These are phyloP conservation scores for Candida hungchunana DNA, from an alignment of 805 yeast species.

Conservation along the genomic window DNA sequence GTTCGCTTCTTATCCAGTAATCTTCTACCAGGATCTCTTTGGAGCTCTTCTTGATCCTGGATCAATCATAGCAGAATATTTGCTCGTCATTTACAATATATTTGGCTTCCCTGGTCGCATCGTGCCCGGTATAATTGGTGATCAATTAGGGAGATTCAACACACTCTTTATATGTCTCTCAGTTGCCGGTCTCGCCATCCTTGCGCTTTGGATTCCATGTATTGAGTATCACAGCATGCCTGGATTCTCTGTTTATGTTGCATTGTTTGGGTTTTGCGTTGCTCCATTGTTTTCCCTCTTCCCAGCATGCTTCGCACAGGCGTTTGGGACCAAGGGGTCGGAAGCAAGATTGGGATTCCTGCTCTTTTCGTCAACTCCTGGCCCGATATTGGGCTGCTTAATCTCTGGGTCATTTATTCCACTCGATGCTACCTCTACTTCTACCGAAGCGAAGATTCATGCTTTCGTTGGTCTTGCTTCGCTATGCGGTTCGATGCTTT, in stretches of 20 bases:
- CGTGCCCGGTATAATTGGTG: conserved; percentile 13
- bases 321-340: conserved; percentile 14
- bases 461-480: conserved; percentile 8
- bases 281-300: conserved; percentile 16
- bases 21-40: conserved; percentile 17
- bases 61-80: conserved; percentile 3
- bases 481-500: conserved; percentile 13
- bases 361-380: conserved; percentile 16
- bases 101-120: conserved; percentile 19
- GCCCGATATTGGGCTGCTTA: conserved; percentile 17
- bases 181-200: conserved; percentile 2
- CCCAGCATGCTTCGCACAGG: conserved; percentile 17
- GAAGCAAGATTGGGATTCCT: conserved; percentile 13
- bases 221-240: conserved; percentile 6
- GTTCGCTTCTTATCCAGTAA: conserved; percentile 18
- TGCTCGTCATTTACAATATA: conserved; percentile 13
- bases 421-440: background rate
- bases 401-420: conserved; percentile 18
- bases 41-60: conserved; percentile 9
- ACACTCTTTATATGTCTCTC: conserved; percentile 6
- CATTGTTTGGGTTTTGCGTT: conserved; percentile 13
- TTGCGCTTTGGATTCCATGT: conserved; percentile 13
- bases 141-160: conserved; percentile 14
- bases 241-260: conserved; percentile 5
- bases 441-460: conserved; percentile 3